phyloP scores from a whole-genome alignment of 768 basidiomycete species.

The Leccinum disarticulatum region DNA sequence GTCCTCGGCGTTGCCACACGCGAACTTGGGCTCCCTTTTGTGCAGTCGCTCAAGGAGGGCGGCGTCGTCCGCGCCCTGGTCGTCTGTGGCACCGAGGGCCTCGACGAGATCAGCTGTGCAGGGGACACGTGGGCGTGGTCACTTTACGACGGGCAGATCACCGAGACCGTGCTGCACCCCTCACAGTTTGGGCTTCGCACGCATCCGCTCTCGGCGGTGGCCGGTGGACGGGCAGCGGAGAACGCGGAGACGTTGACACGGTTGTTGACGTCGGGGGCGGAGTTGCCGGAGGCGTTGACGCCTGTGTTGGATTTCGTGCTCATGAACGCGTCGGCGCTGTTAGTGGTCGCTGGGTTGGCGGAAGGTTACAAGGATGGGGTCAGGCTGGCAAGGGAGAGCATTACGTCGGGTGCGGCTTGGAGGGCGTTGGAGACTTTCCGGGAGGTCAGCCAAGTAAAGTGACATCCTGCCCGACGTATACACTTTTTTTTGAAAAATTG shows the following conservation, averaged over 20 bases:
- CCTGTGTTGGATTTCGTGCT: slow-evolving; percentile 85
- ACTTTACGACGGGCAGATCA: slow-evolving; percentile 66
- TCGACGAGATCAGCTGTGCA: slow-evolving; percentile 96
- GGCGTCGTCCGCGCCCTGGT: slow-evolving; percentile 85
- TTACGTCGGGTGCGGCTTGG: slow-evolving; percentile 62
- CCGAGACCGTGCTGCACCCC: slow-evolving; percentile 61
- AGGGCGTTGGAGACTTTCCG: slow-evolving; percentile 53
- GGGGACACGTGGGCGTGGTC: slow-evolving; percentile 88
- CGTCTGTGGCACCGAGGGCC: slow-evolving; percentile 86
- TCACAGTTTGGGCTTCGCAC: slow-evolving; percentile 72
- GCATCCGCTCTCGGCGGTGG: slow-evolving; percentile 70
- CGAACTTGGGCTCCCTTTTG: slow-evolving; percentile 81
- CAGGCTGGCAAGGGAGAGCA: slow-evolving; percentile 58
- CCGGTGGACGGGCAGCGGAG: slow-evolving; percentile 70
- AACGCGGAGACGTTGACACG: slow-evolving; percentile 75
- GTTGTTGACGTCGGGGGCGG: slow-evolving; percentile 58
- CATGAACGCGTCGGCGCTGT: slow-evolving; percentile 84
- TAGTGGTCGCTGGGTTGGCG: slow-evolving; percentile 82
- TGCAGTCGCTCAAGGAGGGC: slow-evolving; percentile 64
- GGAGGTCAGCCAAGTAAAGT: slow-evolving; percentile 25
- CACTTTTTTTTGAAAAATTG: no score
- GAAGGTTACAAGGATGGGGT: slow-evolving; percentile 70
- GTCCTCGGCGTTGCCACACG: slow-evolving; percentile 86
- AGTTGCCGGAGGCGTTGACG: slow-evolving; percentile 54
- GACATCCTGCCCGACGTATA: background rate